phyloP scores from a whole-genome alignment of 495 filamentous ascomycete species.

The Aspergillus nidulans region DNA sequence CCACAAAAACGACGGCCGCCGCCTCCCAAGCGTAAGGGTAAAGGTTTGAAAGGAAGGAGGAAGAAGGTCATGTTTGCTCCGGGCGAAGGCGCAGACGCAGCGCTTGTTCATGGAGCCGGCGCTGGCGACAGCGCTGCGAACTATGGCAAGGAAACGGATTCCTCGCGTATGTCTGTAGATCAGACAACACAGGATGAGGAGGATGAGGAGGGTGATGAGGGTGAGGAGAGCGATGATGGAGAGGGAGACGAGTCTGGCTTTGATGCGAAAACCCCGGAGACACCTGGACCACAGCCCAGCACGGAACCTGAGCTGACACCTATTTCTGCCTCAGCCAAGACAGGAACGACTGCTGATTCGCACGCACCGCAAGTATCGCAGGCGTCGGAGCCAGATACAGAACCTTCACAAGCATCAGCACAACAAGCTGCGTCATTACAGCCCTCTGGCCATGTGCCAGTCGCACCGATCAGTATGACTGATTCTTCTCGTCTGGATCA shows the following conservation, averaged over 20 bases:
- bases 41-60: conserved; percentile 62
- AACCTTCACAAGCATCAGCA: conserved; percentile 9
- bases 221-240: conserved; percentile 49
- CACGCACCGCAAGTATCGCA: conserved; percentile 20
- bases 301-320: conserved; percentile 20
- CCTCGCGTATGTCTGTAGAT: conserved; percentile 31
- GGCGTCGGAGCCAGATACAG: conserved; percentile 16
- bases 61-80: conserved; percentile 57
- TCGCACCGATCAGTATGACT: not conserved
- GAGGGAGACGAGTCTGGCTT: conserved; percentile 54
- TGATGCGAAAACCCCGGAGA: conserved; percentile 47
- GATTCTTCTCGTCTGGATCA: conserved; percentile 7
- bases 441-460: conserved; percentile 8
- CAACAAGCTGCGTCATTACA: conserved; percentile 5
- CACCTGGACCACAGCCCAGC: conserved; percentile 23
- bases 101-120: conserved; percentile 30
- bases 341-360: conserved; percentile 4
- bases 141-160: conserved; percentile 34
- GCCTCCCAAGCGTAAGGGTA: conserved; percentile 71
- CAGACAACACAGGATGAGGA: conserved; percentile 43
- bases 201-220: conserved; percentile 33
- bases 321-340: not conserved
- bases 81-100: conserved; percentile 38
- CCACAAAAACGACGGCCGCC: conserved; percentile 61
- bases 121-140: conserved; percentile 13